These are phyloP conservation scores for Botrytis porri DNA, from an alignment of 2,329 filamentous ascomycete genomes.

Conservation along the genomic window DNA sequence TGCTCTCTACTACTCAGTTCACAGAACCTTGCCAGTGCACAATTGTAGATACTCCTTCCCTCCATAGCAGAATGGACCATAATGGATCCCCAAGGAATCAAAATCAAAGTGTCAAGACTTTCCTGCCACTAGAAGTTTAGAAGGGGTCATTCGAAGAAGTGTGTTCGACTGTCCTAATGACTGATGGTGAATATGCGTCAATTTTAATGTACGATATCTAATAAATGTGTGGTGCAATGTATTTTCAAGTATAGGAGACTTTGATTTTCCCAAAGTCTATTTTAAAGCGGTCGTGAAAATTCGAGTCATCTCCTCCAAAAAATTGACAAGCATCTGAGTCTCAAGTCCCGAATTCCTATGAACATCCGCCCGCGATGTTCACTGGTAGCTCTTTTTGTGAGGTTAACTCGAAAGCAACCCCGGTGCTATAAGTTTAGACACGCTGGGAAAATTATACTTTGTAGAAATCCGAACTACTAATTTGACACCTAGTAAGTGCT, in stretches of 20 bases:
- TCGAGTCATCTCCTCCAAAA: neutral
- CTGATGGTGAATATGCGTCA: neutral
- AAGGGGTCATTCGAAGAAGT: neutral
- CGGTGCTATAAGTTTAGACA: neutral
- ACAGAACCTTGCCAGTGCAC: too few relatives aligned
- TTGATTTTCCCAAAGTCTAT: too few relatives aligned
- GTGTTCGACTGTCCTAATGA: neutral
- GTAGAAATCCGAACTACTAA: neutral
- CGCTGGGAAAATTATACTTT: neutral
- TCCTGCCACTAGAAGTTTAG: neutral
- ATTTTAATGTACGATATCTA: neutral
- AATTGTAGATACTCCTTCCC: neutral
- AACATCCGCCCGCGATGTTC: too few relatives aligned
- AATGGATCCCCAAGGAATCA: neutral
- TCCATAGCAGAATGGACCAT: too few relatives aligned
- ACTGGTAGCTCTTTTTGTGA: neutral
- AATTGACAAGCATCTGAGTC: neutral
- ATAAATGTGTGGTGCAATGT: neutral
- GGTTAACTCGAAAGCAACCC: too few relatives aligned
- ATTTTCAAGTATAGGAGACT: too few relatives aligned
- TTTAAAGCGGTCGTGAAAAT: neutral
- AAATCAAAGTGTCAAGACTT: neutral
- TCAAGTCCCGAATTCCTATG: neutral
- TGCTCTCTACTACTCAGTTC: too few relatives aligned
- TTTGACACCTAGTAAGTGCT: neutral